Base-by-base conservation (phyloP, 108 stramenopile species). In the Fragilariopsis cylindrus region DNA sequence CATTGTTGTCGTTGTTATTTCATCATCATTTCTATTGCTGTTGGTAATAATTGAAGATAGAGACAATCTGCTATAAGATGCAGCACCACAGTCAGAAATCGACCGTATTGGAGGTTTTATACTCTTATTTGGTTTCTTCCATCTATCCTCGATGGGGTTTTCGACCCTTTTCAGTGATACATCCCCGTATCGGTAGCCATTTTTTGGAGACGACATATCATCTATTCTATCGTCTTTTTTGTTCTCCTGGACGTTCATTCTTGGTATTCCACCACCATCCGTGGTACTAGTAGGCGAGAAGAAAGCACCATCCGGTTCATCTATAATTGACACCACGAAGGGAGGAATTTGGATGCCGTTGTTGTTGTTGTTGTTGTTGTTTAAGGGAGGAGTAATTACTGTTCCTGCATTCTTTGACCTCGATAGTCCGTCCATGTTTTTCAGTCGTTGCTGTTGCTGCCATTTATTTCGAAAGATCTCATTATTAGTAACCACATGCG, bases 91-190 rank as follows among this genome's bases (percentile, higher is more conserved):
- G 30, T 30, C 30, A 30, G 30, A 30, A 30, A 30, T 30, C 30
- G 30, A 30, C 30, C 30, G 30, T 40, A 13, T 41, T 13, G 60
- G 13, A 12, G 50, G 43, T 7, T 62, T 13, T 21, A 12, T 62
- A 5, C 7, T 6, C 6, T 43, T 7, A 40, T 62, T 62, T 40
- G 30, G 30, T 30, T 13, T 62, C 43, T 62, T 62, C 60, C 60
- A 40, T 13, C 60, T 4, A 57, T 62, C 60, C 21, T 62, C 60
- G 7, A 62, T 42, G 18, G 60, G 60, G 7, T 30, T 30, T 13
- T 30, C 60, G 39, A 62, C 60, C 13, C 43, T 62, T 62, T 41
- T 62, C 60, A 62, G 21, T 40, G 39, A 30, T 7, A 62, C 60
- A 40, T 62, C 43, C 4, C 60, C 60, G 39, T 62, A 62, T 30